A percentile compares a stretch with the other conserved stretches of the same genome.
phyloP scores from a whole-genome alignment of 106 monocot genomes.

The Phalaenopsis equestris region DNA sequence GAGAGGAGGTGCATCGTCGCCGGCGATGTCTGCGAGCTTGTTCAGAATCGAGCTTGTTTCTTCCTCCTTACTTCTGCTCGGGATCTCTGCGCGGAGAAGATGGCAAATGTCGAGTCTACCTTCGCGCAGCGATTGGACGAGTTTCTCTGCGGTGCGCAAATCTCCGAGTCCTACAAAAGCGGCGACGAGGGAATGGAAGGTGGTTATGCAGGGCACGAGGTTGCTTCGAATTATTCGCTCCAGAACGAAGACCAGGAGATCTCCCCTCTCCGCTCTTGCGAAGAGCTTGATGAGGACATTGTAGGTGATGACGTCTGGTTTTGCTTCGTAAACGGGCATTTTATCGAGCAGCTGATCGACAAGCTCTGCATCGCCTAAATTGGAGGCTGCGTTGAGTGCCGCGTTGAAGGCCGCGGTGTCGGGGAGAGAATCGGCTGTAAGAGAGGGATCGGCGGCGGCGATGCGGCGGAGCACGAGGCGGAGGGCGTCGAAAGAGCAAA shows the following conservation, averaged over 20 bases:
- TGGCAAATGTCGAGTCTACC: slow-evolving; percentile 47
- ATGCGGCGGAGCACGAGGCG: slow-evolving; percentile 49
- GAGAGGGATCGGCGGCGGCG: slow-evolving; percentile 7
- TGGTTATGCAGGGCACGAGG: slow-evolving; percentile 55
- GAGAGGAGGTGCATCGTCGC: slow-evolving; percentile 15
- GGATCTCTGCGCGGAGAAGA: slow-evolving; percentile 18
- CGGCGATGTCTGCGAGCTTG: slow-evolving; percentile 18
- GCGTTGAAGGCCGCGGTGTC: slow-evolving; percentile 86
- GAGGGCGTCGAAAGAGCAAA: slow-evolving; percentile 46
- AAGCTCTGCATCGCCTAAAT: slow-evolving; percentile 47
- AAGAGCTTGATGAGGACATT: slow-evolving; percentile 80
- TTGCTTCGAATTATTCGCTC: slow-evolving; percentile 36
- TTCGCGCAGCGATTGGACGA: slow-evolving; percentile 84
- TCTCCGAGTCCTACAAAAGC: slow-evolving; percentile 80
- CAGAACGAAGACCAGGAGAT: slow-evolving; percentile 44
- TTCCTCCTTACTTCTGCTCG: slow-evolving; percentile 10
- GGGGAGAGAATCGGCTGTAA: slow-evolving; percentile 38
- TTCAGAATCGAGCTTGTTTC: slow-evolving; percentile 19
- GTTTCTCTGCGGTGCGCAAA: slow-evolving; percentile 51
- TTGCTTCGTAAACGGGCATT: slow-evolving; percentile 41
- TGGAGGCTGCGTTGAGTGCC: slow-evolving; percentile 73
- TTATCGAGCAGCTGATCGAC: slow-evolving; percentile 63
- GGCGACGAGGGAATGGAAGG: slow-evolving; percentile 77
- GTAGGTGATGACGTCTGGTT: slow-evolving; percentile 69
- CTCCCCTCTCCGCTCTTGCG: slow-evolving; percentile 64